Base-by-base conservation (phyloP, 2,329 filamentous ascomycete genomes). In the Cytospora piceicola region DNA sequence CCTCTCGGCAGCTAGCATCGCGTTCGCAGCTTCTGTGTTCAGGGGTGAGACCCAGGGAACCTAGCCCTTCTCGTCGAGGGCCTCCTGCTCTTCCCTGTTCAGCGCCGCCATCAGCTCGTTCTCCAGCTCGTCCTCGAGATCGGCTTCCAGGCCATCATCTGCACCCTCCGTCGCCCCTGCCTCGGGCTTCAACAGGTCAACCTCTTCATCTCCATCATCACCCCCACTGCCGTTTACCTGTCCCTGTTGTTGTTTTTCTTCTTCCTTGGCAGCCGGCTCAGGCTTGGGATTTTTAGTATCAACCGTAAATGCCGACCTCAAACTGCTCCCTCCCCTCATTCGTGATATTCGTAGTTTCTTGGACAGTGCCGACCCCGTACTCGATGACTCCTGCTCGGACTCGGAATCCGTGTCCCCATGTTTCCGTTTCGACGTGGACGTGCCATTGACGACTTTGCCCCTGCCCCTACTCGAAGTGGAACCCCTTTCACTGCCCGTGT, bases 21-120 rank as follows among this genome's bases (percentile, higher is more conserved):
- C 53, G 42, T 63, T 63, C 30, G 30, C 6, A 30, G 39, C 29
- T 32, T 56, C 11, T 1, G 61, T 58, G 39, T 49, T 61, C 61
- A 39, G n/a, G 67, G 39, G 12, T 14, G 61, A 63, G 39, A 49
- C 15, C 57, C 57, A 60, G 22, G 51, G 60, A 64, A 62, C 56
- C 68, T 69, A 69, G 49, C 69, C 65, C 61, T 65, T 66, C 59
- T 67, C 67, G 56, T 65, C 66, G n/a, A 65, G 49, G 54, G 61
- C 59, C 63, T 69, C 71, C 30, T 68, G 68, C 53, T 73, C 78
- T 58, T 77, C 76, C 4, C 75, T 75, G 70, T 87, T 85, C 69
- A 88, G 78, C 69, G 85, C 87, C 1, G 86, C 86, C 71, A 88
- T 78, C 73, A 90, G 80, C 71, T 89, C 87, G 46, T 85, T 84